phyloP scores from a whole-genome alignment of 140 eudicot genomes.

The Anethum foeniculum region DNA sequence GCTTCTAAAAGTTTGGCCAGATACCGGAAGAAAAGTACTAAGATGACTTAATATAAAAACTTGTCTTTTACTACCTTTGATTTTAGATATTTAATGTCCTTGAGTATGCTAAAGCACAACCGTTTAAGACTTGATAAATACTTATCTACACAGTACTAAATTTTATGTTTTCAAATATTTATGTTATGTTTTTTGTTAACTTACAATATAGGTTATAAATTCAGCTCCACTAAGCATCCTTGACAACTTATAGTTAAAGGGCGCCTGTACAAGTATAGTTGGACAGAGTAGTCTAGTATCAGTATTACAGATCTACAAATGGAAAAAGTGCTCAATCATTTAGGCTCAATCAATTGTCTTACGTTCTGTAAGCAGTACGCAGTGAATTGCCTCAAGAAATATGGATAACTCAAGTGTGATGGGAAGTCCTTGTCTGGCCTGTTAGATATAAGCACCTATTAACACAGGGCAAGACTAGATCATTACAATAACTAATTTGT shows the following conservation, averaged over 20 bases:
- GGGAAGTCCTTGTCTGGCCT: constrained; percentile 41
- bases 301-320: background rate
- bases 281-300: background rate
- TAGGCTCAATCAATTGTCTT: constrained; percentile 17
- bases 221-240: background rate
- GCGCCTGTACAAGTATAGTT: background rate
- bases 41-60: background rate
- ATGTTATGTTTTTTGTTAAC: background rate
- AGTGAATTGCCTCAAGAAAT: constrained; percentile 77
- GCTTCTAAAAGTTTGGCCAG: background rate
- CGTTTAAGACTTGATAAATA: background rate
- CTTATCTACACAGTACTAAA: background rate
- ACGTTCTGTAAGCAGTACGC: constrained; percentile 57
- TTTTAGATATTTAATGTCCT: background rate
- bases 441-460: constrained; percentile 24
- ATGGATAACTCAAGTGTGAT: constrained; percentile 40
- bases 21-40: background rate
- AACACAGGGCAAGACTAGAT: constrained; percentile 13
- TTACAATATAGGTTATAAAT: background rate
- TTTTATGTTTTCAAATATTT: background rate
- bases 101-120: background rate
- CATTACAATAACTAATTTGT: constrained; percentile 11
- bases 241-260: background rate
- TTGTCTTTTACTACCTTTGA: background rate
- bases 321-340: constrained; percentile 1